A percentile compares a stretch with the other conserved stretches of the same genome.
Conservation (phyloP, 495 filamentous ascomycete species). For the Barbatosphaeria neglecta region DNA sequence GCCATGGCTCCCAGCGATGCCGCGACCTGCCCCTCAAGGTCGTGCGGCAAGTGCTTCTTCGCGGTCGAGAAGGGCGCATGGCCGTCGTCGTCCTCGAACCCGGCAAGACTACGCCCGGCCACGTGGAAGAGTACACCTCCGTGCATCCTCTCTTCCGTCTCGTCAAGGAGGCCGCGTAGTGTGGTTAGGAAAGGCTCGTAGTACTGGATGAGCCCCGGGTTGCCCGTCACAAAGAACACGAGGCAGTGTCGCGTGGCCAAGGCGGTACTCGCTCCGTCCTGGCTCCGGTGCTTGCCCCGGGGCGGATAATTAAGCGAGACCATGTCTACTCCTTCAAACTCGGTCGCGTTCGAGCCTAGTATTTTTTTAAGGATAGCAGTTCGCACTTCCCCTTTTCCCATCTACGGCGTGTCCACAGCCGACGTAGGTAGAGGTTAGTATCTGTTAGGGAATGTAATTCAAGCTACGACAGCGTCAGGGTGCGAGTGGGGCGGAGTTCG, state of each 20-base stretch:
- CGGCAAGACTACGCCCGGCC: slow-evolving; percentile 58
- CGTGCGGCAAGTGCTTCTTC: slow-evolving; percentile 22
- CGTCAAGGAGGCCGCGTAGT: slow-evolving; percentile 25
- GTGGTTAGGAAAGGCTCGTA: slow-evolving; percentile 57
- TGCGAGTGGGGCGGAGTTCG: no score
- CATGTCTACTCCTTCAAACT: no score
- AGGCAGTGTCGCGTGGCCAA: slow-evolving; percentile 15
- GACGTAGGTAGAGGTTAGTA: no score
- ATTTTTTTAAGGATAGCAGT: no score
- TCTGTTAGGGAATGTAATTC: no score
- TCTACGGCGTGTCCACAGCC: no score
- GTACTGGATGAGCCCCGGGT: slow-evolving; percentile 75
- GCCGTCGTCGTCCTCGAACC: slow-evolving; percentile 50
- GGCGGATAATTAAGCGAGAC: not conserved
- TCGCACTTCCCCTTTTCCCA: no score
- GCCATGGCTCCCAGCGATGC: slow-evolving; percentile 27
- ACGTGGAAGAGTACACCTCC: slow-evolving; percentile 37
- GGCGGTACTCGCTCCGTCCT: no score
- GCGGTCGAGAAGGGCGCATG: slow-evolving; percentile 23
- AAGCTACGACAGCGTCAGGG: no score
- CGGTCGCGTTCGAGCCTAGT: no score
- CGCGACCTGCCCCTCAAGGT: slow-evolving; percentile 54
- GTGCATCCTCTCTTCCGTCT: slow-evolving; percentile 6
- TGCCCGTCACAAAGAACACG: slow-evolving; percentile 66
- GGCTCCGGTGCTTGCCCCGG: not conserved